Conservation (phyloP, 768 basidiomycete genomes). For the Tricholoma saponaceum region DNA sequence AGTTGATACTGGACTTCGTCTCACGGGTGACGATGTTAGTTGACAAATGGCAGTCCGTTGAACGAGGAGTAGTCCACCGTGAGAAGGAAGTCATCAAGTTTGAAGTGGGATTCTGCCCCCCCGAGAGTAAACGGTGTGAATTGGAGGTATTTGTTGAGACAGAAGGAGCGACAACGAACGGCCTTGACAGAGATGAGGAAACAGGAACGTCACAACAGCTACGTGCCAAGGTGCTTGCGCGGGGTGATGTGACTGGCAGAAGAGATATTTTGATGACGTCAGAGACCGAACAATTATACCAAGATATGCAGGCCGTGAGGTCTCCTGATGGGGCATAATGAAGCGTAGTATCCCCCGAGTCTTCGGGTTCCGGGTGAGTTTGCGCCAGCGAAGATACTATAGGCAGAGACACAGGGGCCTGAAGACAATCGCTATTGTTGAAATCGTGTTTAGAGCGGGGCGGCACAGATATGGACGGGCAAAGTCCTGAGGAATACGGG, state of each 20-base stretch:
- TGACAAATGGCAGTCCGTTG: neutral
- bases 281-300: neutral
- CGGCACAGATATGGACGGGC: too few relatives aligned
- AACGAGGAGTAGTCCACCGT: neutral
- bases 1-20: neutral
- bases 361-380: neutral
- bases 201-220: neutral
- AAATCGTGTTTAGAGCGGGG: neutral
- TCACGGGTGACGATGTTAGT: neutral
- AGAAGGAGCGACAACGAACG: neutral
- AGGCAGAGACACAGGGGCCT: neutral
- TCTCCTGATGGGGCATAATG: conserved; percentile 3
- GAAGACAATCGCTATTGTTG: neutral
- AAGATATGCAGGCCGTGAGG: conserved; percentile 9
- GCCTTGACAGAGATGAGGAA: neutral
- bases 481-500: too few relatives aligned
- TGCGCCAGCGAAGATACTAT: neutral
- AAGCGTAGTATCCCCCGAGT: conserved; percentile 7
- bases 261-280: conserved; percentile 2
- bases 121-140: neutral
- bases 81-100: neutral
- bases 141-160: neutral
- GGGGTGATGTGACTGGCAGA: neutral
- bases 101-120: neutral
- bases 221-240: neutral